Evolutionary conservation across 2,329 filamentous ascomycete genomes (phyloP), one percentile per base, ranked within the genome.

Genomic region (Monosporascus ibericus): DNA sequence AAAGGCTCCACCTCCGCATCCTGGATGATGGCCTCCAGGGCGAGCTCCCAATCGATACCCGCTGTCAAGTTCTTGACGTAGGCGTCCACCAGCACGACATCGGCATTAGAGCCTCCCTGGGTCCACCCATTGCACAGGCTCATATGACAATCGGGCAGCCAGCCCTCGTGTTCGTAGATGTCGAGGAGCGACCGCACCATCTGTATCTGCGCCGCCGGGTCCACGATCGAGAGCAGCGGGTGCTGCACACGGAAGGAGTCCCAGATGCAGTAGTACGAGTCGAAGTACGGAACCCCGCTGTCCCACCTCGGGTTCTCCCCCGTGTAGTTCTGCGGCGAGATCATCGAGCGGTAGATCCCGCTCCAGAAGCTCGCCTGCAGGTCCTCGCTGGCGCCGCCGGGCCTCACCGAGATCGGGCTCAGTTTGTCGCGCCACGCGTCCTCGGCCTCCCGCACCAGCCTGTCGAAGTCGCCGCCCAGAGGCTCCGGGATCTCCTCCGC

Each of bases 131-230:
- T 84, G 65, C 79, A 85, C 1, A 85, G 72, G 18, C 77, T 81
- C 83, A 87, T 87, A 51, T 83, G 79, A 60, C 84, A 87, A 64
- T 88, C 85, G 0, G 85, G 85, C 11, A 88, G 67, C 69, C 81
- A 86, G 1, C 85, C 85, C 62, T 84, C 78, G 62, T 85, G 76
- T 47, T 74, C 70, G 61, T 87, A 88, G 11, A 80, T 86, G 58
- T 87, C 84, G 2, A 88, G 72, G 20, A 88, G 69, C 53, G 80
- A 83, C 44, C 82, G 76, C 25, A 87, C 73, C 78, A 87, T 85
- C 52, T 75, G 70, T 0, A 79, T 75, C 61, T 86, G 80, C 7
- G 78, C 78, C 3, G 69, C 51, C 0, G 85, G 84, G 59, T 87
- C 84, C 6, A 87, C 47, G 22, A 88, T 72, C 0, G 82, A 86